Base-by-base conservation (phyloP, 1,284 basidiomycete species). In the Trichosporon coremiiforme region DNA sequence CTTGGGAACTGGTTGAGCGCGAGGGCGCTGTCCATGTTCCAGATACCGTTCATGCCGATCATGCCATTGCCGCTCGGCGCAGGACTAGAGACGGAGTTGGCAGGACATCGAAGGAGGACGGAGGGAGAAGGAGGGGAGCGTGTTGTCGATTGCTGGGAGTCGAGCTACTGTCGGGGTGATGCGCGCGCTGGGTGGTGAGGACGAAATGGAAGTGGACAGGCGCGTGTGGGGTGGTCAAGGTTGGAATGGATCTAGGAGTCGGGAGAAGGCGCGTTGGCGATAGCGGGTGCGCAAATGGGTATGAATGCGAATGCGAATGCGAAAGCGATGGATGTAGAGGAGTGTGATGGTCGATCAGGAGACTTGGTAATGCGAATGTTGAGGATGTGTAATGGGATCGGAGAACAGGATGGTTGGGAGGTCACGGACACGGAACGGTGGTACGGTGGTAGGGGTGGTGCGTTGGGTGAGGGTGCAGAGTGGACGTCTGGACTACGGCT, bases 1-100 rank as follows among this genome's bases (percentile, higher is more conserved):
- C 71, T 65, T 4, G 72, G 70, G 64, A 72, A 74, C 13, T 68
- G 70, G 1, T 62, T 68, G 62, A 68, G 69, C 35, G 71, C 47
- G 50, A 53, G 35, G 36, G 55, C 57, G 66, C 66, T 62, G 50
- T 67, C 60, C n/a, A 62, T 17, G 63, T 41, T 64, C 36, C 63
- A 38, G 38, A 29, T 64, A 20, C 63, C 63, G 63, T 64, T 64
- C 63, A 41, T 64, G 63, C 63, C 36, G 63, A 25, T 64, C 63
- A 29, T 64, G 63, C 63, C 22, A 38, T 64, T 64, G 63, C 63
- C 36, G 63, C 36, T 62, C 57, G 57, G 57, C 57, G 57, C 57
- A 62, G 57, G 57, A 62, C 57, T 62, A 62, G 57, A 62, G 29
- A 31, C 57, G 17, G 57, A 33, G 29, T 35, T 62, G 57, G 57